Percentiles rank a stretch among this genome's conserved stretches.
Conservation (phyloP, 1,284 basidiomycete species). For the Fomitopsis schrenkii region DNA sequence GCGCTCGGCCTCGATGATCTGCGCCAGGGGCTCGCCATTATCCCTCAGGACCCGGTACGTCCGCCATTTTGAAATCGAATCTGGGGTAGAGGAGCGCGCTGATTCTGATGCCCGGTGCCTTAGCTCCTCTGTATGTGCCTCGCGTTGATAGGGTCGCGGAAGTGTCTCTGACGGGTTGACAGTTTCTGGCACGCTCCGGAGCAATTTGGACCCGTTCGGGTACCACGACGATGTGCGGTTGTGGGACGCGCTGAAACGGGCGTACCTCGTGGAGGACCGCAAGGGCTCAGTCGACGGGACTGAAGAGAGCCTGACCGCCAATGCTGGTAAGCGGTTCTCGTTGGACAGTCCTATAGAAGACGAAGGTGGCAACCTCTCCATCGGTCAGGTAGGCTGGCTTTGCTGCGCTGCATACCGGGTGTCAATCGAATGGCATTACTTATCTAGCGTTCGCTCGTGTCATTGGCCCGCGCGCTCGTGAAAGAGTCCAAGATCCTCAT, state of each 20-base stretch:
- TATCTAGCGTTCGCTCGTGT: slow-evolving; percentile 69
- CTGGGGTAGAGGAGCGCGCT: neutral
- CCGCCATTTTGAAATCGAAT: neutral
- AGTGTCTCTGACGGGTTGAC: neutral
- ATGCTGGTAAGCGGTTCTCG: slow-evolving; percentile 46
- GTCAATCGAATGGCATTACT: neutral
- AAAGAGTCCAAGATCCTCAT: slow-evolving; percentile 76
- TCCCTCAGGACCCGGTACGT: slow-evolving; percentile 75
- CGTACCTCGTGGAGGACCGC: slow-evolving; percentile 62
- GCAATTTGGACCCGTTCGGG: slow-evolving; percentile 82
- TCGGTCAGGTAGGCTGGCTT: slow-evolving; percentile 21
- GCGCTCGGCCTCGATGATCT: slow-evolving; percentile 63
- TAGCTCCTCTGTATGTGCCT: slow-evolving; percentile 17
- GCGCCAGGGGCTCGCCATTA: slow-evolving; percentile 69
- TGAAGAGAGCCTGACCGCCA: slow-evolving; percentile 12
- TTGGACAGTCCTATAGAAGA: slow-evolving; percentile 82
- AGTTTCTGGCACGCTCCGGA: slow-evolving; percentile 72
- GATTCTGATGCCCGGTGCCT: neutral
- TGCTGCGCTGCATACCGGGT: neutral
- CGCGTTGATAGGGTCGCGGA: neutral
- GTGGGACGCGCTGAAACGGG: slow-evolving; percentile 79
- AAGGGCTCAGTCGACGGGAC: slow-evolving; percentile 17
- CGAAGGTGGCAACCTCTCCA: slow-evolving; percentile 74
- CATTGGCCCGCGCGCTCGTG: slow-evolving; percentile 78
- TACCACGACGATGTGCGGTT: slow-evolving; percentile 72